Evolutionary conservation across 768 basidiomycete species (phyloP), one percentile per base, ranked within the genome.

Genomic region (Rhodotorula graminis): DNA sequence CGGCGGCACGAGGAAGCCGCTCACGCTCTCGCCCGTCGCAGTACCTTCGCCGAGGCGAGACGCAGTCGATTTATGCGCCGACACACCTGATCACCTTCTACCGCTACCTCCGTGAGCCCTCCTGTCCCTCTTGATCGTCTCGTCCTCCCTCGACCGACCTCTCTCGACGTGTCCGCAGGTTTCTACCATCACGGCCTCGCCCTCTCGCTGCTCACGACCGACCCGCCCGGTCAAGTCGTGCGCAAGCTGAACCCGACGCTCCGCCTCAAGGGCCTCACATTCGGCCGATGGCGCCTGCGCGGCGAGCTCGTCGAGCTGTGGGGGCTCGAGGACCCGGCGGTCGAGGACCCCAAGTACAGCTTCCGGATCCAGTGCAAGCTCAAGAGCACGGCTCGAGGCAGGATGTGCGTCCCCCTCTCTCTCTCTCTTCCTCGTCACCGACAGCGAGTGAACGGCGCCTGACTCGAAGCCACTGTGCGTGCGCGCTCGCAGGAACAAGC

Each of bases 171-270:
- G 1, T 16, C 2, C 16, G 53, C 27, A 55, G 53, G 73, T 5
- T 78, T 78, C 71, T 74, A 78, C n/a, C 74, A 78, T 29, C 65
- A 73, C 58, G 78, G 78, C 19, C 70, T 74, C 53, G 77, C 72
- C 55, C 61, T 79, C 64, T 77, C 78, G 16, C 69, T 78, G 33
- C 69, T 78, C 10, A 72, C 77, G 29, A 72, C 72, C 67, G 76
- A 78, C 25, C 63, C 72, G 15, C 78, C 78, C 0, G 60, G 57
- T 31, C 31, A 50, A 16, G 68, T 79, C 66, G 78, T 78, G 3
- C 74, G 76, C 0, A 65, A 55, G 21, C 53, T 79, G 0, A 71
- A 78, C 59, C 69, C 71, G 29, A 46, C 65, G 1, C 62, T 78
- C 33, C 58, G 74, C 16, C 64, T 72, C 40, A 64, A 67, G 29